A percentile compares a stretch with the other conserved stretches of the same genome.
Conservation (phyloP, 352 stramenopile genomes). For the Phytophthora crassamura region DNA sequence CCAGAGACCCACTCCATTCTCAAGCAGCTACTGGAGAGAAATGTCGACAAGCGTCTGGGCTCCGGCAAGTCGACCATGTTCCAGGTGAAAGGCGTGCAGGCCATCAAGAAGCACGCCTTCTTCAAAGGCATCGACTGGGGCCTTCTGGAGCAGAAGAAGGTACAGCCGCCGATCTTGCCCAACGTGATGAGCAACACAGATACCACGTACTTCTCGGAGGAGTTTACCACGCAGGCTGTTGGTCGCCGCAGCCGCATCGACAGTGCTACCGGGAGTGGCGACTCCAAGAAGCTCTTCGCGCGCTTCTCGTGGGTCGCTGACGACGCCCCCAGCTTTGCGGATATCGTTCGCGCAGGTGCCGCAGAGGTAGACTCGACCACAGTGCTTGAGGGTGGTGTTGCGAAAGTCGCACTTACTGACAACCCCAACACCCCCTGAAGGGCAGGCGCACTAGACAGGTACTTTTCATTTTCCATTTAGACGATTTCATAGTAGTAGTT, state of each 20-base stretch:
- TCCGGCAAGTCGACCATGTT: constrained; percentile 97
- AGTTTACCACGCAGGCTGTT: constrained; percentile 84
- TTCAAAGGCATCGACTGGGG: constrained; percentile 96
- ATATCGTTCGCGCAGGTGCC: constrained; percentile 44
- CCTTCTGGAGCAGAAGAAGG: constrained; percentile 90
- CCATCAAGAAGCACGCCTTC: constrained; percentile 96
- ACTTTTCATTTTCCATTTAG: constrained; percentile 29
- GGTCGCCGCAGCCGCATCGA: constrained; percentile 60
- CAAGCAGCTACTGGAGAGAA: constrained; percentile 96
- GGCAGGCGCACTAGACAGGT: constrained; percentile 20
- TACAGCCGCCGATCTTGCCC: constrained; percentile 91
- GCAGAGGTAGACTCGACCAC: constrained; percentile 14
- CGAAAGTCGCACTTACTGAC: constrained; percentile 27
- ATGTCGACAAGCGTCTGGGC: constrained; percentile 95
- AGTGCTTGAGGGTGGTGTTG: constrained; percentile 22
- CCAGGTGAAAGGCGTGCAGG: constrained; percentile 96
- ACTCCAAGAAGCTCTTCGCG: constrained; percentile 67
- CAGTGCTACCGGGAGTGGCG: constrained; percentile 28
- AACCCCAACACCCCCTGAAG: constrained; percentile 20
- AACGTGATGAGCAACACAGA: constrained; percentile 89
- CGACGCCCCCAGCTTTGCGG: constrained; percentile 63
- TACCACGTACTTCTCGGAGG: constrained; percentile 94
- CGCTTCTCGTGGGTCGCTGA: constrained; percentile 80
- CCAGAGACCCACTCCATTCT: constrained; percentile 94
- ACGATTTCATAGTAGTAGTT: constrained; percentile 21